phyloP scores from a whole-genome alignment of 2,329 filamentous ascomycete genomes.

The Aspergillus fischeri region DNA sequence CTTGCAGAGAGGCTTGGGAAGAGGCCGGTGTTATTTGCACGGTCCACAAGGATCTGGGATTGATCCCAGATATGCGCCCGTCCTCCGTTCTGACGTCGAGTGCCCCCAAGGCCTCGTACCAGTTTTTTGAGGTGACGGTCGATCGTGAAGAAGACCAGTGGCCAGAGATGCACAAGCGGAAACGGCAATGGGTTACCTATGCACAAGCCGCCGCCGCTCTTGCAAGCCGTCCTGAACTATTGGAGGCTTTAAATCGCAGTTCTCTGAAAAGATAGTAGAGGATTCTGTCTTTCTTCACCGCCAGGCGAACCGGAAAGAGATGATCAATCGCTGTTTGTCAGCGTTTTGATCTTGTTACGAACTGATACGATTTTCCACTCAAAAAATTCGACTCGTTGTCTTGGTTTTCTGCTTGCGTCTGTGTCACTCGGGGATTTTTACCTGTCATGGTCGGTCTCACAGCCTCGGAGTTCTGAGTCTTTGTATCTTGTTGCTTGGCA shows the following conservation, averaged over 20 bases:
- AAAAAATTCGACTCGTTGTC: conserved; percentile 3
- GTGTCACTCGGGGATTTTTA: conserved; percentile 1
- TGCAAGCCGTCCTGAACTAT: conserved; percentile 74
- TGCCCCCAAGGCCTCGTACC: conserved; percentile 62
- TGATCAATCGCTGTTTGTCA: not conserved
- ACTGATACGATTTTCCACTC: conserved; percentile 18
- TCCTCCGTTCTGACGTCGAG: conserved; percentile 48
- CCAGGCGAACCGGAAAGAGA: not conserved
- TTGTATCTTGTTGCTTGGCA: conserved; percentile 11
- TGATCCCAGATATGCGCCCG: conserved; percentile 75
- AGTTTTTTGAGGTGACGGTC: conserved; percentile 76
- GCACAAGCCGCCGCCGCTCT: conserved; percentile 74
- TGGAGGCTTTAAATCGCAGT: conserved; percentile 80
- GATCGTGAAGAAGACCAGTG: conserved; percentile 78
- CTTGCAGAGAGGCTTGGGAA: conserved; percentile 91
- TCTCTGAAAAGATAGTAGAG: conserved; percentile 54
- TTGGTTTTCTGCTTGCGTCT: conserved; percentile 8
- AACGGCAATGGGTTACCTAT: conserved; percentile 85
- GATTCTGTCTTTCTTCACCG: conserved; percentile 6
- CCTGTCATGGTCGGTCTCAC: conserved; percentile 12
- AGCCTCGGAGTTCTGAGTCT: conserved; percentile 15
- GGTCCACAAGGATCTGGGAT: conserved; percentile 79
- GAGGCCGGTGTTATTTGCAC: conserved; percentile 88
- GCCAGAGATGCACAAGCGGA: conserved; percentile 91
- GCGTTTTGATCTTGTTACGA: conserved; percentile 16